A percentile compares a stretch with the other conserved stretches of the same genome.
These are phyloP conservation scores for Hygrocybe coccinea DNA, from an alignment of 768 basidiomycete genomes.

Conservation along the genomic window DNA sequence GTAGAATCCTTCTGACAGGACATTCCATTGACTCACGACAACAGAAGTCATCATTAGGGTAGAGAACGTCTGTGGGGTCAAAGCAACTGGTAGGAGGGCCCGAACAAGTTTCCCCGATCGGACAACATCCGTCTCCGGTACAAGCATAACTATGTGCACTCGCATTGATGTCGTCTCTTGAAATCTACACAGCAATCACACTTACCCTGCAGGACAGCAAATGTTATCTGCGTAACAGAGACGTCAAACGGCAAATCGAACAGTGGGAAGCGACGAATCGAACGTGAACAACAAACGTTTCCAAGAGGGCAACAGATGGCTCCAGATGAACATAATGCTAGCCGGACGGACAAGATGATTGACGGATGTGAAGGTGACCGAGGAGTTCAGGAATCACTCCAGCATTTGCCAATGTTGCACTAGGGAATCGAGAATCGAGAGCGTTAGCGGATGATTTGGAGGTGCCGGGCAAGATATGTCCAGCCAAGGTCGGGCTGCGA, in stretches of 20 bases:
- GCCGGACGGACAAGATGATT: neutral
- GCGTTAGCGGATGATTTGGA: too few relatives aligned
- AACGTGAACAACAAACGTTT: neutral
- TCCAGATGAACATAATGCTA: neutral
- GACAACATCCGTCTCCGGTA: neutral
- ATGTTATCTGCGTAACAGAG: neutral
- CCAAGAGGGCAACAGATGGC: neutral
- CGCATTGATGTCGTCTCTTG: neutral
- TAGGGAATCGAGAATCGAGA: too few relatives aligned
- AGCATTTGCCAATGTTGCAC: neutral
- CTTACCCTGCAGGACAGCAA: constrained; percentile 1
- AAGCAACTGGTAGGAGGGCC: neutral
- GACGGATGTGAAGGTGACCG: neutral
- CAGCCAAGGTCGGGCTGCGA: too few relatives aligned
- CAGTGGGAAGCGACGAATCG: too few relatives aligned
- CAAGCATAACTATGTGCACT: neutral
- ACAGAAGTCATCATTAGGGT: neutral
- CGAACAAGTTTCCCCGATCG: neutral
- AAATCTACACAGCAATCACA: neutral
- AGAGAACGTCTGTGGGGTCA: neutral
- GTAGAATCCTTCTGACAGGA: neutral
- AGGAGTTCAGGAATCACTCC: neutral
- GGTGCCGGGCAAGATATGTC: too few relatives aligned
- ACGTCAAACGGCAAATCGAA: neutral
- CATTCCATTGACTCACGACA: neutral